phyloP scores from a whole-genome alignment of 805 yeast genomes.

The Torulaspora quercuum region DNA sequence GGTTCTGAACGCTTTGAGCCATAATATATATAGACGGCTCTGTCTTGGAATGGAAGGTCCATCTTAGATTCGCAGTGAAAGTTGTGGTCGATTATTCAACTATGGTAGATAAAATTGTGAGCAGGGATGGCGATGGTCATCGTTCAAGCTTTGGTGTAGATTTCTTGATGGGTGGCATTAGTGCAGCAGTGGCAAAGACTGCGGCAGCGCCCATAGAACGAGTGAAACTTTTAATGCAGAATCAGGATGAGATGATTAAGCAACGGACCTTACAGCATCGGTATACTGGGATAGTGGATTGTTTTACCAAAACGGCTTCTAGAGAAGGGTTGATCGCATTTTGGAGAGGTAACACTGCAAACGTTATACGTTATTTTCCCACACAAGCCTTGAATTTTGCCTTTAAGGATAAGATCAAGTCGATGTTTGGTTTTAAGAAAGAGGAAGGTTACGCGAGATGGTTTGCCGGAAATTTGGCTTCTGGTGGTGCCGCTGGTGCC shows the following conservation, averaged over 20 bases:
- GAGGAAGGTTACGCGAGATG: conserved; percentile 77
- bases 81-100: too few relatives aligned
- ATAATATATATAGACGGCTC: too few relatives aligned
- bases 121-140: neutral
- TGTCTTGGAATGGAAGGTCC: too few relatives aligned
- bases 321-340: conserved; percentile 84
- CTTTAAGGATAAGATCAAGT: conserved; percentile 92
- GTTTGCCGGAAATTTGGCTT: conserved; percentile 94
- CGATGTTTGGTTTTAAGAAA: conserved; percentile 90
- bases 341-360: conserved; percentile 99
- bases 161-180: conserved; percentile 94
- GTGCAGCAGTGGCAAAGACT: conserved; percentile 95
- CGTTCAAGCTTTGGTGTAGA: conserved; percentile 48
- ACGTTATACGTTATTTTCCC: conserved; percentile 96
- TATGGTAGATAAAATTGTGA: neutral
- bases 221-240: conserved; percentile 88
- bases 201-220: conserved; percentile 93
- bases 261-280: conserved; percentile 82
- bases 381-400: conserved; percentile 96
- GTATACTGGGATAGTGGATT: conserved; percentile 83
- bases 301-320: conserved; percentile 86
- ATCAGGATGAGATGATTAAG: conserved; percentile 94
- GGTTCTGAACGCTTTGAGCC: too few relatives aligned
- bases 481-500: conserved; percentile 98
- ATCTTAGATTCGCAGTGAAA: too few relatives aligned